A percentile compares a stretch with the other conserved stretches of the same genome.
These are phyloP conservation scores for Meredithiella fracta DNA, from an alignment of 2,329 filamentous ascomycete species.

Conservation along the genomic window DNA sequence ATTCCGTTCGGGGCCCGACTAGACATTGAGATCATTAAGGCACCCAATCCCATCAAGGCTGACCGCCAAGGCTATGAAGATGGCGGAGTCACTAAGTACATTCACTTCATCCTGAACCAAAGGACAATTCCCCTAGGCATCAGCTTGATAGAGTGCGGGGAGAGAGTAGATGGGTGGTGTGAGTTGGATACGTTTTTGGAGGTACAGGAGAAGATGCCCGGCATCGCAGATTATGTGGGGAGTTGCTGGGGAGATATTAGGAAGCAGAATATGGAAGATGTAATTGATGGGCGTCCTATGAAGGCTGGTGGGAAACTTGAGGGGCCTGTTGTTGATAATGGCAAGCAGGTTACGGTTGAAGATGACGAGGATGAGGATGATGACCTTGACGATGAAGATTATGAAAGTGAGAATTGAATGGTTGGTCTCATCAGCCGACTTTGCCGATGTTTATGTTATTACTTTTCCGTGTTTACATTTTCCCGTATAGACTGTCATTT, in stretches of 20 bases:
- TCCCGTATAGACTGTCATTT: too few species aligned
- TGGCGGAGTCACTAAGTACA: constrained; percentile 37
- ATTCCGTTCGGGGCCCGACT: constrained; percentile 57
- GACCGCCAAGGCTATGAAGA: constrained; percentile 36
- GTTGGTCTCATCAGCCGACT: too few species aligned
- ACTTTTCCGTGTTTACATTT: not conserved
- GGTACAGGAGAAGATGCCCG: constrained; percentile 41
- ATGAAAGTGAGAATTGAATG: not conserved
- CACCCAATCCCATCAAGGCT: constrained; percentile 44
- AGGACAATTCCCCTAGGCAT: constrained; percentile 51
- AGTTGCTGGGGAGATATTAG: constrained; percentile 3
- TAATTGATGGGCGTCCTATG: not conserved
- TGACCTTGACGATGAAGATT: not conserved
- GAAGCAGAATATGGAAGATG: not conserved
- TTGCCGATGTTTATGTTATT: too few species aligned
- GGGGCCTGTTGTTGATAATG: not conserved
- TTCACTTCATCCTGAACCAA: constrained; percentile 62
- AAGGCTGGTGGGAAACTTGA: not conserved
- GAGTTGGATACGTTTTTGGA: constrained; percentile 52
- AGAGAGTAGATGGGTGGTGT: constrained; percentile 60
- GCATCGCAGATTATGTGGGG: constrained; percentile 34
- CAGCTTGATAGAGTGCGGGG: constrained; percentile 49
- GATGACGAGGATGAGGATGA: not conserved
- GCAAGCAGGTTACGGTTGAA: not conserved
- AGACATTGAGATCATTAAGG: constrained; percentile 56